Evolutionary conservation across 2,329 filamentous ascomycete species (phyloP), one percentile per base, ranked within the genome.

Genomic region (Diaporthe sp.): DNA sequence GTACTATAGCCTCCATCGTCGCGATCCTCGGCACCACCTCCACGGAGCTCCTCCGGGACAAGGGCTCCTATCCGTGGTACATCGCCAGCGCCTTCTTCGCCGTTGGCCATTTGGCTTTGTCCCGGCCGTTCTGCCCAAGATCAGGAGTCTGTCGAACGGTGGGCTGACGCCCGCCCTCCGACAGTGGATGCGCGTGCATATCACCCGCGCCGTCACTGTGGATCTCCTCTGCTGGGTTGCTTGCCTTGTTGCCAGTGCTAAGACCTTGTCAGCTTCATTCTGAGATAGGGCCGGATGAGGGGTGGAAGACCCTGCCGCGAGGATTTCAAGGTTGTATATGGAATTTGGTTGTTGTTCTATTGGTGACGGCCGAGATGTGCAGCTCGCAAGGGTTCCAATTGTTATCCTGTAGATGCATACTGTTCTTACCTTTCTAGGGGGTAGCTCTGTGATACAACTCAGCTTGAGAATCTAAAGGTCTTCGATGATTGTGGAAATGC

Each of bases 21-120:
- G 34, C 37, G 13, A 73, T 73, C 44, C 42, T 73, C 58, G 25
- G 2, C 34, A 63, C 2, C 51, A 73, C 57, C 39, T 55, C 57
- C 57, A 28, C 55, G 20, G 44, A 39, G 28, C 37, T 65, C 13
- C 53, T 65, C 34, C 34, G 13, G 57, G 10, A 37, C 34, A 60
- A 39, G 22, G 57, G 57, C 22, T 60, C 57, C 34, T 60, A 25
- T 25, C 1, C 4, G 10, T 39, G 57, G 57, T 60, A 60, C 9
- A 3, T 60, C 15, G 34, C 57, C 22, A 60, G 57, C 57, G 34
- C 34, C 57, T 7, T 15, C 34, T 20, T 60, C 12, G 34, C 57
- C 57, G 57, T 22, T 60, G 34, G 57, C 10, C 57, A 60, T 15
- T 60, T 39, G 22, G 20, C 10, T 60, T 60, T 34, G 34, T 60